Evolutionary conservation across 2,329 filamentous ascomycete species (phyloP).

Genomic region (Exophiala dermatitidis): DNA sequence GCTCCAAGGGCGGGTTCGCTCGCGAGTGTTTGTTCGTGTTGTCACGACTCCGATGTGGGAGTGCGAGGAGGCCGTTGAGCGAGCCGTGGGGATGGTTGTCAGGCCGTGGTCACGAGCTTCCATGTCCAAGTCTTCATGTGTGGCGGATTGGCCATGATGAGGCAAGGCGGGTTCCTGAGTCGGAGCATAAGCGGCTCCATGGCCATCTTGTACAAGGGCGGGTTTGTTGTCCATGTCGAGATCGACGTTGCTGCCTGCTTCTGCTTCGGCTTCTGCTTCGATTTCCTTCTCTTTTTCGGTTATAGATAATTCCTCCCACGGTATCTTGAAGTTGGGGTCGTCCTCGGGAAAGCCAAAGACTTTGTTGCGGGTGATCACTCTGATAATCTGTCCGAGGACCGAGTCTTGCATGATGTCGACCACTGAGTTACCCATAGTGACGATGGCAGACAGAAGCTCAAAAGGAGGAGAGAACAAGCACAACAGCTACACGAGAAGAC

Average conservation of each 20-base stretch:
- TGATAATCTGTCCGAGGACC: constrained; percentile 42
- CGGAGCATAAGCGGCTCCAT: no score
- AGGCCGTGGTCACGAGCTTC: constrained; percentile 3
- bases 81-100: constrained; percentile 13
- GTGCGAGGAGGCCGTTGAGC: constrained; percentile 5
- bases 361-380: constrained; percentile 38
- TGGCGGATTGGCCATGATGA: no score
- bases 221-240: no score
- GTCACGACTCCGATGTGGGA: constrained; percentile 10
- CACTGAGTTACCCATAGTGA: constrained; percentile 9
- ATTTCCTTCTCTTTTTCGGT: constrained; percentile 20
- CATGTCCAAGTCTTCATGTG: constrained; percentile 11
- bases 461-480: background rate
- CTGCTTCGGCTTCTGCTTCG: constrained; percentile 3
- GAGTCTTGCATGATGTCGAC: constrained; percentile 34
- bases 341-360: constrained; percentile 43
- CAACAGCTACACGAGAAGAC: background rate
- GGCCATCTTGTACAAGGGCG: no score
- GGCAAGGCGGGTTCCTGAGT: no score
- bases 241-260: background rate
- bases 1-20: constrained; percentile 26
- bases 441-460: background rate
- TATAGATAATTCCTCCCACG: constrained; percentile 22
- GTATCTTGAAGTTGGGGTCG: constrained; percentile 30
- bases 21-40: constrained; percentile 25